Evolutionary conservation across 208 protist genomes (phyloP).

Genomic region (Paratrypanosoma confusum): DNA sequence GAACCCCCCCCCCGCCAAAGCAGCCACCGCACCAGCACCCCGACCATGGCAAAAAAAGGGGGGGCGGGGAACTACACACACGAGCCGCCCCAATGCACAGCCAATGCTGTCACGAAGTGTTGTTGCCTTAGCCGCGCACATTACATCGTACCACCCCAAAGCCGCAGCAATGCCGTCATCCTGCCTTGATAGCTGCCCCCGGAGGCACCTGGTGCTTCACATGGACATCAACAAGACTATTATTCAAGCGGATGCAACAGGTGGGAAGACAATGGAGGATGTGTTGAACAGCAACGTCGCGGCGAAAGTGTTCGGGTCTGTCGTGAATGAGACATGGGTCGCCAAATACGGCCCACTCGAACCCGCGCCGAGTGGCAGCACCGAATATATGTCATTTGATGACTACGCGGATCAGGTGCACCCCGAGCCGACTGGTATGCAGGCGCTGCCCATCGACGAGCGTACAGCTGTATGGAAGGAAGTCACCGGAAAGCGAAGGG

Average conservation of each 20-base stretch:
- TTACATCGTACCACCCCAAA: too few relatives aligned
- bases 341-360: conserved; percentile 40
- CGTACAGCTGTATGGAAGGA: conserved; percentile 47
- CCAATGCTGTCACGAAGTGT: too few relatives aligned
- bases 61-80: too few relatives aligned
- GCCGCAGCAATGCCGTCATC: conserved; percentile 29
- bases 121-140: too few relatives aligned
- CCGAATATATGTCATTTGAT: conserved; percentile 40
- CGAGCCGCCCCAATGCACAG: too few relatives aligned
- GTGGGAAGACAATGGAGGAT: conserved; percentile 63
- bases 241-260: conserved; percentile 71
- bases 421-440: conserved; percentile 58
- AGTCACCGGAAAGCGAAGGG: conserved; percentile 31
- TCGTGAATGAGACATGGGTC: conserved; percentile 23
- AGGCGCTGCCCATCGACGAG: conserved; percentile 33
- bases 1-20: too few relatives aligned
- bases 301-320: conserved; percentile 54
- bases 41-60: too few relatives aligned
- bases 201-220: conserved; percentile 68
- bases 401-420: conserved; percentile 51
- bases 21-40: too few relatives aligned
- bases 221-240: conserved; percentile 89
- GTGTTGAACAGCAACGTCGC: conserved; percentile 82
- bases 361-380: conserved; percentile 1
- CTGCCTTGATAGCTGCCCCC: conserved; percentile 38